Evolutionary conservation across 192 early-diverging fungal genomes (phyloP).

Genomic region (Cetraspora pellucida): DNA sequence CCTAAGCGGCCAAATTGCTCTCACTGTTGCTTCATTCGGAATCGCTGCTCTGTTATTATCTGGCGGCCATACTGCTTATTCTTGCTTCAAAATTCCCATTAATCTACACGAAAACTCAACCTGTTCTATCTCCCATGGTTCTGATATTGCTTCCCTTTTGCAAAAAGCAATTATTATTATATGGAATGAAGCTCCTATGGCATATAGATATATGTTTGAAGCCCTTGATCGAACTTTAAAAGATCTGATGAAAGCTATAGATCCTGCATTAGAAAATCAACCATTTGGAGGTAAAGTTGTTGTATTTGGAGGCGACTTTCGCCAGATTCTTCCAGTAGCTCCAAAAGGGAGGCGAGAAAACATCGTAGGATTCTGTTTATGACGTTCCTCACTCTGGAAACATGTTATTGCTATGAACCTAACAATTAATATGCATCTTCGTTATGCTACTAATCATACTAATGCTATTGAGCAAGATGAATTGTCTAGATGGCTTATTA

Average conservation of each 20-base stretch:
- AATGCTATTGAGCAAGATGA: conserved; percentile 8
- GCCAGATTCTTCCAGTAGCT: conserved; percentile 34
- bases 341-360: conserved; percentile 18
- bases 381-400: conserved; percentile 34
- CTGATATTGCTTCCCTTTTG: conserved; percentile 13
- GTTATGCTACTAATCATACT: background rate
- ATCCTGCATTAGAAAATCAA: conserved; percentile 12
- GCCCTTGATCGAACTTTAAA: conserved; percentile 14
- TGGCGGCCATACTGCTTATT: conserved; percentile 41
- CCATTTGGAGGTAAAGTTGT: conserved; percentile 36
- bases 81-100: conserved; percentile 40
- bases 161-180: conserved; percentile 36
- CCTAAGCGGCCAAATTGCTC: conserved; percentile 23
- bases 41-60: conserved; percentile 39
- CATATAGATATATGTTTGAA: no score
- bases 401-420: conserved; percentile 30
- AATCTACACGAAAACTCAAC: conserved; percentile 27
- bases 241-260: conserved; percentile 27
- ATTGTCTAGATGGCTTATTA: conserved; percentile 31
- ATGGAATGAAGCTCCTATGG: conserved; percentile 45
- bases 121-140: conserved; percentile 26
- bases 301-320: no score
- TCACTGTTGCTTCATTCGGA: conserved; percentile 40
- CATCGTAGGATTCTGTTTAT: conserved; percentile 28
- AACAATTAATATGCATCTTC: conserved; percentile 38